A percentile compares a stretch with the other conserved stretches of the same genome.
These are phyloP conservation scores for Escovopsis sp. DNA, from an alignment of 2,329 filamentous ascomycete genomes.

Conservation along the genomic window DNA sequence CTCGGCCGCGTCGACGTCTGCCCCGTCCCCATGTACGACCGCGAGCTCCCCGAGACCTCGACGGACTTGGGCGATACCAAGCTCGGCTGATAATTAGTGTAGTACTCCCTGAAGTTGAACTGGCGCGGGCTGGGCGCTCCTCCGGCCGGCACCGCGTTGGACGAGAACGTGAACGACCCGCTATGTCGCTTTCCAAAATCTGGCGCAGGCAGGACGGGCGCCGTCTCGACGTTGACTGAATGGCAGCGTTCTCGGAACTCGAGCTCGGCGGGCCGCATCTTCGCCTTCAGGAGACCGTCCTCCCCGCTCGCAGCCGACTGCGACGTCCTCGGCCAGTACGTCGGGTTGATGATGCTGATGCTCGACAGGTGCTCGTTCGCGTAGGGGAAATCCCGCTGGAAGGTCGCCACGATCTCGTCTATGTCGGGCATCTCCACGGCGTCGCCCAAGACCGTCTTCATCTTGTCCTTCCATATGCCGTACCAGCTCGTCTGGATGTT, in stretches of 20 bases:
- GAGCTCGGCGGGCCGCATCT: slow-evolving; percentile 33
- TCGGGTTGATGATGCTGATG: slow-evolving; percentile 68
- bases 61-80: slow-evolving; percentile 43
- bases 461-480: slow-evolving; percentile 68
- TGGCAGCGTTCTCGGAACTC: slow-evolving; percentile 40
- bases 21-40: slow-evolving; percentile 28
- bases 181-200: slow-evolving; percentile 53
- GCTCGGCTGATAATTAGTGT: slow-evolving; percentile 35
- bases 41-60: slow-evolving; percentile 35
- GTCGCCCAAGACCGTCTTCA: slow-evolving; percentile 58
- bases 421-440: slow-evolving; percentile 48
- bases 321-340: slow-evolving; percentile 42
- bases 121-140: slow-evolving; percentile 34
- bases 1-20: slow-evolving; percentile 34
- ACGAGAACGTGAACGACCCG: slow-evolving; percentile 49
- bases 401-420: slow-evolving; percentile 60
- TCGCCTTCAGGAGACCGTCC: slow-evolving; percentile 33
- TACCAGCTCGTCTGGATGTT: slow-evolving; percentile 77
- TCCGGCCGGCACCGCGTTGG: slow-evolving; percentile 23
- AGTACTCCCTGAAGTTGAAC: slow-evolving; percentile 43
- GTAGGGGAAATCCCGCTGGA: slow-evolving; percentile 64
- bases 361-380: slow-evolving; percentile 57
- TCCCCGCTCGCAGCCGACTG: slow-evolving; percentile 45
- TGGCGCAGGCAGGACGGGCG: slow-evolving; percentile 47
- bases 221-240: slow-evolving; percentile 48